Conservation (phyloP, 2,329 filamentous ascomycete genomes). For the Saccharata proteae region DNA sequence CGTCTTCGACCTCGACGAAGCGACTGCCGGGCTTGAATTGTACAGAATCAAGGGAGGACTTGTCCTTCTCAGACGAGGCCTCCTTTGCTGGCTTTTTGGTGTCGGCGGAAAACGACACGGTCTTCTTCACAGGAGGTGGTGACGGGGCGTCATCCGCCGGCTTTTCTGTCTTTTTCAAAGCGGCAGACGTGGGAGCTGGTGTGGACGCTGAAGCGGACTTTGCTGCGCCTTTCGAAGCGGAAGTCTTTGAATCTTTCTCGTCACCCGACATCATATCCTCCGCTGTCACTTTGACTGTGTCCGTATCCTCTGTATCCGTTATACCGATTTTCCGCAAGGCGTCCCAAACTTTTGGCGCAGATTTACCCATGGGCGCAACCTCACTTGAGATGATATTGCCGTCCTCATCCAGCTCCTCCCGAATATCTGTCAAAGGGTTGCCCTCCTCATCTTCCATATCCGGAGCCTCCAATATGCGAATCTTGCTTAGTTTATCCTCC, state of each 20-base stretch:
- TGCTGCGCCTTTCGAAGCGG: too few relatives aligned
- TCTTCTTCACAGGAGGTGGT: conserved; percentile 35
- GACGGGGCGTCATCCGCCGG: too few relatives aligned
- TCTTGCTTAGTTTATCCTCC: conserved; percentile 57
- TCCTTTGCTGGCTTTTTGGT: too few relatives aligned
- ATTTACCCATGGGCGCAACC: conserved; percentile 47
- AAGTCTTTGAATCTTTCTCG: too few relatives aligned
- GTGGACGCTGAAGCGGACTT: background rate
- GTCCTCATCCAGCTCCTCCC: conserved; percentile 83
- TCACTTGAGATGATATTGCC: conserved; percentile 61
- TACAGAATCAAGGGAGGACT: conserved; percentile 5
- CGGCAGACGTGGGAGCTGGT: background rate
- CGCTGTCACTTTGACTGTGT: background rate
- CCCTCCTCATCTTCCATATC: conserved; percentile 55
- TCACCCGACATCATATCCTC: too few relatives aligned
- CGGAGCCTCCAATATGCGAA: conserved; percentile 47
- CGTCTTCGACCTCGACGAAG: conserved; percentile 32
- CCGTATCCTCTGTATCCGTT: conserved; percentile 12
- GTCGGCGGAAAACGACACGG: conserved; percentile 51
- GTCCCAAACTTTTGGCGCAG: conserved; percentile 56
- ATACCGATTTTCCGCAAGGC: conserved; percentile 67
- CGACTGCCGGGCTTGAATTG: conserved; percentile 22
- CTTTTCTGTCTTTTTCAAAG: background rate
- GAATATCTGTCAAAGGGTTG: conserved; percentile 76
- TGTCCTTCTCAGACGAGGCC: conserved; percentile 21